Evolutionary conservation across 805 yeast species (phyloP).

Genomic region (Candida peoriensis): DNA sequence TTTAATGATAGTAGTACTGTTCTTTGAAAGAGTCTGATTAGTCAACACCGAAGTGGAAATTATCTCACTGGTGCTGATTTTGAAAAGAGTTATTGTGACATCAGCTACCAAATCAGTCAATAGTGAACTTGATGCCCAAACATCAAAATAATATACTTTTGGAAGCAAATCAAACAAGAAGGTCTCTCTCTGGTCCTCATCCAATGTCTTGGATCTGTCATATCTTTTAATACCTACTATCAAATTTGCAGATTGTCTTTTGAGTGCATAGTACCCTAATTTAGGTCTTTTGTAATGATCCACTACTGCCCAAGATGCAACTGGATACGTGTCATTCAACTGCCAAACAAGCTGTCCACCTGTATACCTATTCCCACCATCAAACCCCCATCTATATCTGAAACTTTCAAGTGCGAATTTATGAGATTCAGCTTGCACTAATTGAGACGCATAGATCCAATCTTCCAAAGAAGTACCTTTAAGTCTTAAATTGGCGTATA

Average conservation of each 20-base stretch:
- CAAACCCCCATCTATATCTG: constrained; percentile 41
- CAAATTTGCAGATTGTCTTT: constrained; percentile 32
- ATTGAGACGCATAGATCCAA: constrained; percentile 49
- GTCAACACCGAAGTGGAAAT: background rate
- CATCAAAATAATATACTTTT: constrained; percentile 7
- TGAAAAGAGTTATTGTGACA: constrained; percentile 8
- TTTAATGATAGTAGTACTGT: constrained; percentile 4
- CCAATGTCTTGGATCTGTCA: constrained; percentile 10
- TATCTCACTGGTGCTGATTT: constrained; percentile 1
- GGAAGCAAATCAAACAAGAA: constrained; percentile 3
- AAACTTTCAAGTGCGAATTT: constrained; percentile 41
- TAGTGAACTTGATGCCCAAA: constrained; percentile 12
- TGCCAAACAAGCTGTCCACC: constrained; percentile 54
- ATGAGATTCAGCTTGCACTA: constrained; percentile 47
- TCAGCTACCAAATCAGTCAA: constrained; percentile 1
- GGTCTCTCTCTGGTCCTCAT: constrained; percentile 7
- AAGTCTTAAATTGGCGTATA: constrained; percentile 39
- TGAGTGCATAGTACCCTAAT: constrained; percentile 41
- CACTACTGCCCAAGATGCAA: constrained; percentile 44
- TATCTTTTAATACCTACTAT: constrained; percentile 17
- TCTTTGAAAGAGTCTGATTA: constrained; percentile 5
- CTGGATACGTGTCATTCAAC: constrained; percentile 50
- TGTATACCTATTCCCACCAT: constrained; percentile 28
- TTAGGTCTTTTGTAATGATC: constrained; percentile 40
- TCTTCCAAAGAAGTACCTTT: constrained; percentile 29